Evolutionary conservation across 176 grass and related monocot species (phyloP).

Genomic region (Oropetium thomaeum): DNA sequence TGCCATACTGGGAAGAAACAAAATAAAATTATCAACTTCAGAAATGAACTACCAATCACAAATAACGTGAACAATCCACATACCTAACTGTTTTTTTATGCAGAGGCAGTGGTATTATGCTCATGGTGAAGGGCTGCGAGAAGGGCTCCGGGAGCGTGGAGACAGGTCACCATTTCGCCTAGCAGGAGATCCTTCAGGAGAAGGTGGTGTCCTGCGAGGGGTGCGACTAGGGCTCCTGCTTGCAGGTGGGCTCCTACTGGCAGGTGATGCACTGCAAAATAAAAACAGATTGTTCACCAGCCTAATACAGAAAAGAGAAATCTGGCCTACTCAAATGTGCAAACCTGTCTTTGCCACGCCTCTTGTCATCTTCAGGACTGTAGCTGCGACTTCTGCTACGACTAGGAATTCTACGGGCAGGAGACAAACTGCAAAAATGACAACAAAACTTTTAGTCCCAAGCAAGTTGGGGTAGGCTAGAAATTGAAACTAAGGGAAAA

Average conservation of each 20-base stretch:
- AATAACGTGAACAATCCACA: background rate
- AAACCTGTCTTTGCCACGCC: slow-evolving; percentile 54
- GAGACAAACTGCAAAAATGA: slow-evolving; percentile 41
- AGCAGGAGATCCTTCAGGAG: slow-evolving; percentile 41
- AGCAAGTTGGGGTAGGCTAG: no score
- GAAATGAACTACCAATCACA: background rate
- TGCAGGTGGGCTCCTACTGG: slow-evolving; percentile 50
- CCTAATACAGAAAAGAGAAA: background rate
- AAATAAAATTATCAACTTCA: background rate
- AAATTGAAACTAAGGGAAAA: no score
- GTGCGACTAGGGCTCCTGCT: slow-evolving; percentile 53
- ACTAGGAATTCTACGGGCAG: slow-evolving; percentile 53
- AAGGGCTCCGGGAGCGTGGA: slow-evolving; percentile 44
- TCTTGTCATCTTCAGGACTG: slow-evolving; percentile 55
- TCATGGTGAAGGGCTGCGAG: slow-evolving; percentile 46
- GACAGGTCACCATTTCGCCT: slow-evolving; percentile 16
- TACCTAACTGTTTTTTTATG: slow-evolving; percentile 24
- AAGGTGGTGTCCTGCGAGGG: slow-evolving; percentile 40
- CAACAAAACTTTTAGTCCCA: no score
- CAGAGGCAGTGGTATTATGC: background rate
- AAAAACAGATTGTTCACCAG: background rate
- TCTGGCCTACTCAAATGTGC: background rate
- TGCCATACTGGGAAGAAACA: slow-evolving; percentile 11
- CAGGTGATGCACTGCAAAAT: slow-evolving; percentile 52
- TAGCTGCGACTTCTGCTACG: slow-evolving; percentile 55